Evolutionary conservation across 2,329 filamentous ascomycete species (phyloP), one percentile per base, ranked within the genome.

Genomic region (Cercospora sojina): DNA sequence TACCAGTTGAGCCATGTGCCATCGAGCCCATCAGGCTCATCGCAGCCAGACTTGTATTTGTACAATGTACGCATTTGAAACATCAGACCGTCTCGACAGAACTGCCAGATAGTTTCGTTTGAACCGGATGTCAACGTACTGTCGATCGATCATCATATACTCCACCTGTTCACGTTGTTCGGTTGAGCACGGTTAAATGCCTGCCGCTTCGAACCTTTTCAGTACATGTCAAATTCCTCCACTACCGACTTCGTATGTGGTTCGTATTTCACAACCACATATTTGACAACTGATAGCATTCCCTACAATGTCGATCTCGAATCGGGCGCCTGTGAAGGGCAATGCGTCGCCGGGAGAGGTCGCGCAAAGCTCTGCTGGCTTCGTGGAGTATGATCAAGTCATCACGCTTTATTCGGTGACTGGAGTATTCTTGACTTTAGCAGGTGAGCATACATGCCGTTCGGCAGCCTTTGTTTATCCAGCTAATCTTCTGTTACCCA

Each of bases 391-490:
- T 18, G 31, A 23, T n/a, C 31, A 59, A 13, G 57, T 43, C 20
- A 32, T 35, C 12, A 41, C 57, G n/a, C 57, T 59, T 43, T 59
- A 59, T 41, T 18, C 31, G 16, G 35, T 43, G 35, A 25, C 23
- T 23, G 57, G 57, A 59, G 57, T 38, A 16, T 59, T 59, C 20
- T 38, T 59, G 31, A 35, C 57, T 16, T 38, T 59, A 8, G 57
- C 57, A 23, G 57, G 57, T 59, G 57, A 59, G 57, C 6, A 27
- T 25, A 38, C 10, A 7, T 43, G 32, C 16, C 35, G 16, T 41
- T 43, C 18, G 7, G 16, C 5, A 25, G 43, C n/a, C 5, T 7
- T 23, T 47, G 43, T 9, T 47, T 18, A 47, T 18, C 13, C 43
- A 47, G n/a, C 43, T 47, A 47, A 47, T 5, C 10, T 13, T 41